Conservation (phyloP, 192 early-diverging fungal genomes). For the Geosiphon pyriformis region DNA sequence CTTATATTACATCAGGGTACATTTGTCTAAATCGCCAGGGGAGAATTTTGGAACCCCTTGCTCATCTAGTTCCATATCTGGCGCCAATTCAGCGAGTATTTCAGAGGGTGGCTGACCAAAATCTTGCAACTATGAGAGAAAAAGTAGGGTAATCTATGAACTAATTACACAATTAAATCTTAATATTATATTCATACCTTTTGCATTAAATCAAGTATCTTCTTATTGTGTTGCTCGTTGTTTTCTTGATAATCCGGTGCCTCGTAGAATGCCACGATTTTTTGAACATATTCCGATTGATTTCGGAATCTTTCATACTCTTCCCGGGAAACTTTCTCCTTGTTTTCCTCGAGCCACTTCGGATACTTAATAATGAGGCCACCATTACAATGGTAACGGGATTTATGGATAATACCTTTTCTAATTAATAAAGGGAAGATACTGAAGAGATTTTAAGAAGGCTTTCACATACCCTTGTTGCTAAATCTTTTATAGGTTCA, state of each 20-base stretch:
- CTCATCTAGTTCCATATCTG: conserved; percentile 80
- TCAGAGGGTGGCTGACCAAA: conserved; percentile 91
- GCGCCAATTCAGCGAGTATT: conserved; percentile 84
- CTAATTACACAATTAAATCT: not conserved
- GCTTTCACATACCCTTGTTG: conserved; percentile 51
- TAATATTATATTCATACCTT: conserved; percentile 47
- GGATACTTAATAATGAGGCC: conserved; percentile 66
- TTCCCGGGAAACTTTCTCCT: conserved; percentile 56
- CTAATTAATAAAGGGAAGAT: conserved; percentile 23
- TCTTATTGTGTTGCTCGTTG: conserved; percentile 61
- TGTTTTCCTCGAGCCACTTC: conserved; percentile 77
- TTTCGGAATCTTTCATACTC: conserved; percentile 73
- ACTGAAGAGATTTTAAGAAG: not conserved
- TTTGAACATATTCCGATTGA: conserved; percentile 69
- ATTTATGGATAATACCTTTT: conserved; percentile 18
- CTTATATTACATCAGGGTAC: conserved; percentile 27
- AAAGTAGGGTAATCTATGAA: not conserved
- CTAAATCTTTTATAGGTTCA: conserved; percentile 93
- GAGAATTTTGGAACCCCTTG: conserved; percentile 59
- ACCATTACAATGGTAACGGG: conserved; percentile 11
- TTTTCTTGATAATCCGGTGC: conserved; percentile 59
- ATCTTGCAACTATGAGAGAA: conserved; percentile 78
- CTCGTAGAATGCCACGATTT: conserved; percentile 85
- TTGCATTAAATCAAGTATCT: conserved; percentile 89
- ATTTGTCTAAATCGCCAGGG: conserved; percentile 35